Evolutionary conservation across 805 yeast species (phyloP).

Genomic region (Debaryomyces hansenii): DNA sequence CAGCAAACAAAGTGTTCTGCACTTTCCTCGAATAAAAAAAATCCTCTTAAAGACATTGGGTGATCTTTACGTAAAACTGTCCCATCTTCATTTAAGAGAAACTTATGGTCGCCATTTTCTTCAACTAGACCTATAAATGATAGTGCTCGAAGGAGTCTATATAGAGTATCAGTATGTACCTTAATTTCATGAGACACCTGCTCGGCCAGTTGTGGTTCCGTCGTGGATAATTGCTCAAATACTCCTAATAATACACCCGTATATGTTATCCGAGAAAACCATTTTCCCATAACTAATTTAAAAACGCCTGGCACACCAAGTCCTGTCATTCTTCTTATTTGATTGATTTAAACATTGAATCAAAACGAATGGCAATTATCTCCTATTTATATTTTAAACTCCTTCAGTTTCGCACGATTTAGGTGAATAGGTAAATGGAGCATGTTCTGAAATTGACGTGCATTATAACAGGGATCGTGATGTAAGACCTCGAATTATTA

Average conservation of each 20-base stretch:
- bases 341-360: background rate
- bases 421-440: too few species aligned
- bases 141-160: background rate
- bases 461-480: too few species aligned
- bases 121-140: background rate
- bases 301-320: background rate
- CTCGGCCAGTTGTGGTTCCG: background rate
- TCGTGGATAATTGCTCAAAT: background rate
- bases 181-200: background rate
- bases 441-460: too few species aligned
- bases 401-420: background rate
- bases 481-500: too few species aligned
- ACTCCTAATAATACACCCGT: background rate
- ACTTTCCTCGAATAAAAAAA: slow-evolving; percentile 1
- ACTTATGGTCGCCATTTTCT: background rate
- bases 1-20: background rate
- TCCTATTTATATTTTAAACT: background rate
- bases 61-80: background rate
- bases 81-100: background rate
- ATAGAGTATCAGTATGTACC: background rate
- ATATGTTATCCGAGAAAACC: background rate
- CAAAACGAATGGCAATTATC: background rate
- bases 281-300: background rate
- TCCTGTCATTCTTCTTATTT: background rate
- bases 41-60: background rate